phyloP scores from a whole-genome alignment of 306 rosid species.

The Ziziphus jujuba region DNA sequence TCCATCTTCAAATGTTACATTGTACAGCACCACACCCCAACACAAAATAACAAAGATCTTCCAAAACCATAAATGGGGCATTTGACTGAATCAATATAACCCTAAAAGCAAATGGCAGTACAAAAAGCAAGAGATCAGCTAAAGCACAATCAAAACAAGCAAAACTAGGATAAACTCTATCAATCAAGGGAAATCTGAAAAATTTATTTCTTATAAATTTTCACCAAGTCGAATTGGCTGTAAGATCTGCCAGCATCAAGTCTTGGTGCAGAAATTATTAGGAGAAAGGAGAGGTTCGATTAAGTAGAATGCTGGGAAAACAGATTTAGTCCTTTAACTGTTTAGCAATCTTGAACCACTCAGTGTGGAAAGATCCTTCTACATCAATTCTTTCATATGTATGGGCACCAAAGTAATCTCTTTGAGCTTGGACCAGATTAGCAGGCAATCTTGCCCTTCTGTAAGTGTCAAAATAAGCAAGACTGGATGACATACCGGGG shows the following conservation, averaged over 20 bases:
- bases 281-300: constrained; percentile 33
- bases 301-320: constrained; percentile 5
- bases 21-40: constrained; percentile 7
- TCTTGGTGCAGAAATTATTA: constrained; percentile 55
- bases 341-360: constrained; percentile 90
- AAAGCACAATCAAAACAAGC: constrained; percentile 23
- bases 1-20: constrained; percentile 15
- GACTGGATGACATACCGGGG: constrained; percentile 96
- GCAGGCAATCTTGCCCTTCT: constrained; percentile 84
- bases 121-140: constrained; percentile 19
- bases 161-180: constrained; percentile 22
- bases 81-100: constrained; percentile 11
- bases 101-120: constrained; percentile 7
- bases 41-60: constrained; percentile 21
- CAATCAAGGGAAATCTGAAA: constrained; percentile 17
- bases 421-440: constrained; percentile 90
- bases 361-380: constrained; percentile 87
- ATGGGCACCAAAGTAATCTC: constrained; percentile 95
- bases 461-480: constrained; percentile 81
- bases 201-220: constrained; percentile 22
- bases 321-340: constrained; percentile 50
- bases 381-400: constrained; percentile 74
- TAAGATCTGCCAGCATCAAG: constrained; percentile 44
- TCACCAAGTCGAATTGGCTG: constrained; percentile 34
- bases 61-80: constrained; percentile 16